Evolutionary conservation across 495 filamentous ascomycete genomes (phyloP).

Genomic region (Hypomontagnella submonticulosa): DNA sequence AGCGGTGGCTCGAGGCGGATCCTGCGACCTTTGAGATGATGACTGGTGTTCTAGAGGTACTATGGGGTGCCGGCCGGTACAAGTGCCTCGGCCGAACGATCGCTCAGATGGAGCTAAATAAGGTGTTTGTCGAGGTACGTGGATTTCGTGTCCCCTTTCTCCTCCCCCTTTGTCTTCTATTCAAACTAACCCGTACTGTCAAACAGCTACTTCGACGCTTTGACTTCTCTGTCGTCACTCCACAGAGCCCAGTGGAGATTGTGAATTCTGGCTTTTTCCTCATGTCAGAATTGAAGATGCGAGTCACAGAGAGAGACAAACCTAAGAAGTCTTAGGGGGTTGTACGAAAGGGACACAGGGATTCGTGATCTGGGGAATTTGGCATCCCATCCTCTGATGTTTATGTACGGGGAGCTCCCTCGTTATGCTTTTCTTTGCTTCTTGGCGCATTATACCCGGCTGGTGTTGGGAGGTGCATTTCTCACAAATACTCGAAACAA

Average conservation of each 20-base stretch:
- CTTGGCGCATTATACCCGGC: no score
- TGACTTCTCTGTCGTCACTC: slow-evolving; percentile 33
- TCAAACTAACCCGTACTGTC: background rate
- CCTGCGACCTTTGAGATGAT: slow-evolving; percentile 49
- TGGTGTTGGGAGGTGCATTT: no score
- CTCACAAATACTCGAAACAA: no score
- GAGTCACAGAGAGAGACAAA: slow-evolving; percentile 34
- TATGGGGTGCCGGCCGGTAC: slow-evolving; percentile 54
- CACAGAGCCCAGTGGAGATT: slow-evolving; percentile 35
- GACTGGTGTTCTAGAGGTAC: slow-evolving; percentile 48
- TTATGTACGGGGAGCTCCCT: background rate
- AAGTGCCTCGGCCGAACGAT: slow-evolving; percentile 54
- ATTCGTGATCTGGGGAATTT: background rate
- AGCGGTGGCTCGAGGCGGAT: slow-evolving; percentile 57
- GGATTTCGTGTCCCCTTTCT: background rate
- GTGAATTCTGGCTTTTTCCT: slow-evolving; percentile 38
- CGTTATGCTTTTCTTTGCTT: no score
- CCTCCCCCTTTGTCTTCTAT: background rate
- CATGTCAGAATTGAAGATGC: slow-evolving; percentile 38
- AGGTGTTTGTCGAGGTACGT: slow-evolving; percentile 65
- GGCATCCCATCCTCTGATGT: background rate
- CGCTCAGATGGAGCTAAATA: slow-evolving; percentile 59
- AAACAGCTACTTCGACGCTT: slow-evolving; percentile 37
- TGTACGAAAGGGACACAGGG: background rate
- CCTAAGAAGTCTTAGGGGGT: background rate